Evolutionary conservation across 2,329 filamentous ascomycete genomes (phyloP), one percentile per base, ranked within the genome.

Genomic region (Sporothrix inflata): DNA sequence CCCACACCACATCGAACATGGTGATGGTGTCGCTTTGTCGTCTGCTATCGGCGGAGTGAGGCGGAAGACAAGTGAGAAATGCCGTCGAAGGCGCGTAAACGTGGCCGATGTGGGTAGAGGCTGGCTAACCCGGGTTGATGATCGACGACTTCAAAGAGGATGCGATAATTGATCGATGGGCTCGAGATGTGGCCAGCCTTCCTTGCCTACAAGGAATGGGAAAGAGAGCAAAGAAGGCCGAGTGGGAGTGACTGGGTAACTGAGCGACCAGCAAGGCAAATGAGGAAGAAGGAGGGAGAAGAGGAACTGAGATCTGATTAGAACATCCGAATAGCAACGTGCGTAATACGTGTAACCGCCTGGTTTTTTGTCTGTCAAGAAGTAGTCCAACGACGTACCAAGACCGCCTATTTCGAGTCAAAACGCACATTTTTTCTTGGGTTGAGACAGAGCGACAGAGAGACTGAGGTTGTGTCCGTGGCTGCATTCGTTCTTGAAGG

Each of bases 1-100:
- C 86, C 87, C 87, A 89, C 63, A 87, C 80, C 42, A 89, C 85
- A 77, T 89, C 86, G 77, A 88, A 89, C 87, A 89, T 89, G 53
- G 49, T 69, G 63, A 9, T 8, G 24, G 5, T 34, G 40, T 21
- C 12, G n/a, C 19, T 40, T 16, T 21, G 51, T n/a, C 27, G n/a
- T 69, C 27, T 61, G 34, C 8, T 24, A 27, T 53, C 7, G 16
- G 51, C 8, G n/a, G 34, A 57, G 66, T 24, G 21, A 53, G 14
- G 45, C 19, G 45, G 19, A 47, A 47, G 45, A 27, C 49, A 53
- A 24, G 11, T 16, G 42, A 16, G 16, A 49, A 8, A 3, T 27
- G 55, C n/a, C 55, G 30, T 60, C 5, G 24, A 57, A 57, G 24
- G 14, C 30, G 16, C 7, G 14, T 34, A 5, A 4, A 5, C 7